phyloP scores from a whole-genome alignment of 306 rosid species.

The Cucurbita ficifolia region DNA sequence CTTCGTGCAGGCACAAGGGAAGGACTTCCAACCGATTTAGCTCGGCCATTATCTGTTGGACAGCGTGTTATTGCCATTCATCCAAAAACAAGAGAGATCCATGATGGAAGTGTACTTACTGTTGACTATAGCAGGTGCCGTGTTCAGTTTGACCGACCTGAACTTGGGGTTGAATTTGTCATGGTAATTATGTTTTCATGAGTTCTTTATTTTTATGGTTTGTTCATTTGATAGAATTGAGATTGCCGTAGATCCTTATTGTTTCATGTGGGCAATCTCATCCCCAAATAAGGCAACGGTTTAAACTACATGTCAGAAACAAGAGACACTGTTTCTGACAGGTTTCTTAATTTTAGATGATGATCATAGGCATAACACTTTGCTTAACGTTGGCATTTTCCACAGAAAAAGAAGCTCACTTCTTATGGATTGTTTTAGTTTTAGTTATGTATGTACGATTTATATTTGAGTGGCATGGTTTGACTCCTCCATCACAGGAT shows the following conservation, averaged over 20 bases:
- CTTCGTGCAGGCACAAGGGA: conserved; percentile 64
- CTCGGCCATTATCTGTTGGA: conserved; percentile 71
- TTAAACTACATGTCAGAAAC: background rate
- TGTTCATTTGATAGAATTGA: background rate
- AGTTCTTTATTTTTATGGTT: background rate
- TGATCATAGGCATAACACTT: background rate
- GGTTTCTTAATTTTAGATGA: background rate
- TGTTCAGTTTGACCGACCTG: conserved; percentile 74
- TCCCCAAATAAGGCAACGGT: background rate
- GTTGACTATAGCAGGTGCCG: conserved; percentile 50
- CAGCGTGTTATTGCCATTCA: conserved; percentile 73
- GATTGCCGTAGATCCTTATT: background rate
- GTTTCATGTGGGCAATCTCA: background rate
- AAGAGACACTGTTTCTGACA: background rate
- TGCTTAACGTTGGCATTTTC: background rate
- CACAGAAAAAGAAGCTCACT: background rate
- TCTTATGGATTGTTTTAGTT: background rate
- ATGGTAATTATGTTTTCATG: conserved; percentile 39
- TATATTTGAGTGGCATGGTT: conserved; percentile 6
- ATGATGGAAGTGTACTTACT: conserved; percentile 65
- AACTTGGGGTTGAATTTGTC: conserved; percentile 75
- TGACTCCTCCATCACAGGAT: conserved; percentile 46
- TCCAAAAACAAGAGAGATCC: conserved; percentile 65
- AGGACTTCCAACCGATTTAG: conserved; percentile 85
- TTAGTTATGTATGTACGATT: background rate